Percentiles rank a stretch among this genome's conserved stretches.
Evolutionary conservation across 2,329 filamentous ascomycete genomes (phyloP).

Genomic region (Ophiosphaerella herpotricha): DNA sequence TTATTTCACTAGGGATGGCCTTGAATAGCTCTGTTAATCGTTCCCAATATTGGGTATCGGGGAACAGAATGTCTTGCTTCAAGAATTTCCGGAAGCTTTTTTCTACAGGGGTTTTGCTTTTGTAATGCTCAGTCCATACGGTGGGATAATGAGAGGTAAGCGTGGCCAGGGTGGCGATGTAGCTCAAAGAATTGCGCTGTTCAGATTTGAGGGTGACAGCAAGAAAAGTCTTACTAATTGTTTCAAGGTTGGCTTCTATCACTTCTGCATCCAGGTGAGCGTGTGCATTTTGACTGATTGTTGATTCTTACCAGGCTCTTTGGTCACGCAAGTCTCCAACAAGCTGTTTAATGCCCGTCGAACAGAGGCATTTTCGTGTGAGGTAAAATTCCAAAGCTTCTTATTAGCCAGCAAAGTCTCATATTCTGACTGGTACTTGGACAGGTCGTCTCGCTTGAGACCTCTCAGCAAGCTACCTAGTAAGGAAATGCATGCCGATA

Average conservation of each 20-base stretch:
- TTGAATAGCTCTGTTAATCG: constrained; percentile 66
- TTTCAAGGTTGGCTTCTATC: constrained; percentile 50
- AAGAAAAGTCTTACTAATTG: constrained; percentile 71
- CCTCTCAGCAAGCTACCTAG: constrained; percentile 58
- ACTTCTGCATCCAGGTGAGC: constrained; percentile 20
- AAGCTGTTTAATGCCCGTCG: constrained; percentile 63
- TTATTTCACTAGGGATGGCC: constrained; percentile 58
- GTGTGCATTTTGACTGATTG: not conserved
- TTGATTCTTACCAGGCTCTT: constrained; percentile 46
- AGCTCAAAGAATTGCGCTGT: constrained; percentile 75
- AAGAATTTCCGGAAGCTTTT: constrained; percentile 72
- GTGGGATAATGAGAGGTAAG: constrained; percentile 69
- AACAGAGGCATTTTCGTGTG: constrained; percentile 61
- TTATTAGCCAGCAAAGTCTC: constrained; percentile 68
- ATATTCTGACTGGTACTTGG: constrained; percentile 66
- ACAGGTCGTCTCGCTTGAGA: constrained; percentile 56
- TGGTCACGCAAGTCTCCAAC: constrained; percentile 56
- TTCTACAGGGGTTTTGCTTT: constrained; percentile 59
- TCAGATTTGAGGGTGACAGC: constrained; percentile 72
- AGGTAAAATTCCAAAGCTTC: constrained; percentile 64
- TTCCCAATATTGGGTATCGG: constrained; percentile 69
- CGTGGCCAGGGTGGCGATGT: constrained; percentile 67
- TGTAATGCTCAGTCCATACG: constrained; percentile 73
- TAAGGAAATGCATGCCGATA: constrained; percentile 62
- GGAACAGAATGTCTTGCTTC: constrained; percentile 76